Conservation (phyloP, 2,329 filamentous ascomycete genomes). For the Clarireedia paspali region DNA sequence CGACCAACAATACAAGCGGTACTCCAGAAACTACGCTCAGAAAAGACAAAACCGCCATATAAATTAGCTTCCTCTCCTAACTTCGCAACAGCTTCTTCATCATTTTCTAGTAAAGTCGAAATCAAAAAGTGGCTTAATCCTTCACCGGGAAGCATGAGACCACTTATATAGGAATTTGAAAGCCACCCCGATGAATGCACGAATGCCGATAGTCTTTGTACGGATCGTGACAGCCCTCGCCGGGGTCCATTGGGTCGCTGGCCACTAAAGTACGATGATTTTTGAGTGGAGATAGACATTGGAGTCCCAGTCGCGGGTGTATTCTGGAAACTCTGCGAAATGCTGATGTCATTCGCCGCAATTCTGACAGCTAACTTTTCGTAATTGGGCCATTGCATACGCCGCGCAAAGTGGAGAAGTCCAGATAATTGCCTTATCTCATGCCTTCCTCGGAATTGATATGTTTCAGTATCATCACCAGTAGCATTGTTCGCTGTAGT, state of each 20-base stretch:
- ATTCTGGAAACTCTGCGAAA: constrained; percentile 20
- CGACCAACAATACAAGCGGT: constrained; percentile 57
- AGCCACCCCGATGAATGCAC: constrained; percentile 57
- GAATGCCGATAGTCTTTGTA: constrained; percentile 41
- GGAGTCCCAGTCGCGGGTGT: constrained; percentile 24
- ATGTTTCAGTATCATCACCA: constrained; percentile 33
- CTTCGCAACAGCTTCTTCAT: constrained; percentile 48
- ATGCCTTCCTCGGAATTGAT: constrained; percentile 35
- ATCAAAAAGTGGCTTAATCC: constrained; percentile 56
- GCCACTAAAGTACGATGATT: constrained; percentile 27
- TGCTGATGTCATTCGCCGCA: constrained; percentile 26
- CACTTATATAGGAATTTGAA: constrained; percentile 60
- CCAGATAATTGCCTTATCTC: constrained; percentile 52
- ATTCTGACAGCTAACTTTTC: constrained; percentile 31
- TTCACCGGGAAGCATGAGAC: constrained; percentile 57
- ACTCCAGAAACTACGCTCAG: constrained; percentile 61
- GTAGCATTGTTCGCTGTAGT: constrained; percentile 33
- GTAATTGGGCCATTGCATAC: constrained; percentile 55
- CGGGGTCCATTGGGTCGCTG: constrained; percentile 10
- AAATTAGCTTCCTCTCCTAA: constrained; percentile 55
- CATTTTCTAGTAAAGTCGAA: constrained; percentile 57
- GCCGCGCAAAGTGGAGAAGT: constrained; percentile 54
- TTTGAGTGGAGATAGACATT: constrained; percentile 24
- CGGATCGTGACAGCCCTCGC: constrained; percentile 16
- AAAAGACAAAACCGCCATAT: constrained; percentile 57